These are phyloP conservation scores for Rubia occidens DNA, from an alignment of 305 asterid species.

Conservation along the genomic window DNA sequence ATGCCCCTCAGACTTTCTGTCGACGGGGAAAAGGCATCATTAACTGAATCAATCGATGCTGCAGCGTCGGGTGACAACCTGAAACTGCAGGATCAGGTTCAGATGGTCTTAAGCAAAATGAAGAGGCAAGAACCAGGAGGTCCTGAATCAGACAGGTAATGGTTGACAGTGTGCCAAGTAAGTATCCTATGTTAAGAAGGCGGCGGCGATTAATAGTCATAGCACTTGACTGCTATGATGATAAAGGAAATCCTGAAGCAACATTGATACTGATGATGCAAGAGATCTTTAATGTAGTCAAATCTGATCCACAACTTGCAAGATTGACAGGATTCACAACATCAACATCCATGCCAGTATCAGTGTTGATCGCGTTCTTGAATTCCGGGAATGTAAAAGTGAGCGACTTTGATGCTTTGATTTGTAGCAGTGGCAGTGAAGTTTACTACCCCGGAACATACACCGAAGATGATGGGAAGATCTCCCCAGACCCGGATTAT, in stretches of 20 bases:
- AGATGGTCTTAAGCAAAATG: slow-evolving; percentile 57
- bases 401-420: slow-evolving; percentile 64
- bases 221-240: slow-evolving; percentile 73
- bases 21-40: slow-evolving; percentile 66
- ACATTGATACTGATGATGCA: slow-evolving; percentile 45
- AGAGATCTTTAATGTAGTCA: slow-evolving; percentile 48
- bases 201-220: slow-evolving; percentile 51
- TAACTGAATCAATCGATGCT: slow-evolving; percentile 39
- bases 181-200: slow-evolving; percentile 63
- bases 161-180: slow-evolving; percentile 34
- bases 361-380: slow-evolving; percentile 45
- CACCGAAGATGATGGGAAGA: slow-evolving; percentile 45
- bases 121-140: slow-evolving; percentile 35
- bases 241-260: slow-evolving; percentile 49
- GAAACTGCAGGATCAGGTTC: slow-evolving; percentile 58
- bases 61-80: slow-evolving; percentile 31
- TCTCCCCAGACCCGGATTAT: slow-evolving; percentile 55
- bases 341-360: slow-evolving; percentile 69
- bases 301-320: slow-evolving; percentile 40
- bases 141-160: slow-evolving; percentile 28
- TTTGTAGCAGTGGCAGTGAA: slow-evolving; percentile 89
- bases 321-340: slow-evolving; percentile 55
- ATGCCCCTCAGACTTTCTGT: slow-evolving; percentile 65
- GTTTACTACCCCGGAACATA: slow-evolving; percentile 61
- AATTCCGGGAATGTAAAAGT: slow-evolving; percentile 43